phyloP scores from a whole-genome alignment of 371 early-diverging fungal genomes.

The Mucor saturninus region DNA sequence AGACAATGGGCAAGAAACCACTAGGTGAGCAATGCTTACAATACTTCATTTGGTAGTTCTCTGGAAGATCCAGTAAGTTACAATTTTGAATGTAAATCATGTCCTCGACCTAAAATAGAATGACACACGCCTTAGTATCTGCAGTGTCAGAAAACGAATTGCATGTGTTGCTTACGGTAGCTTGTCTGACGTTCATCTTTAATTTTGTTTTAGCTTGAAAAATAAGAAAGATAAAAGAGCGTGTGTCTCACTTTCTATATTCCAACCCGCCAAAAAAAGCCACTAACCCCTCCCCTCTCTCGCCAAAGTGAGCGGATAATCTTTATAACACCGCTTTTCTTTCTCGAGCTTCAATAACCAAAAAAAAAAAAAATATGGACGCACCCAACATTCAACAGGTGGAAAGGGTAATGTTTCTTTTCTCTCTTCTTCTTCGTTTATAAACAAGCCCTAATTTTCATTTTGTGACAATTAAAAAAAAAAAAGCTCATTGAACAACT shows the following conservation, averaged over 20 bases:
- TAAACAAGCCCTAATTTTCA: neutral
- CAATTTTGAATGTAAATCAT: constrained; percentile 91
- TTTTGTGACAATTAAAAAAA: neutral
- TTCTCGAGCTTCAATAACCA: neutral
- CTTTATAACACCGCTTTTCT: constrained; percentile 2
- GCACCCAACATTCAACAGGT: constrained; percentile 16
- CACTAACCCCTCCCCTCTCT: neutral
- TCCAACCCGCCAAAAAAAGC: neutral
- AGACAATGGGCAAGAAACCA: neutral
- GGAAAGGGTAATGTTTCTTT: constrained; percentile 18
- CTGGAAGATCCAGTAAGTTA: constrained; percentile 95
- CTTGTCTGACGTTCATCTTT: constrained; percentile 70
- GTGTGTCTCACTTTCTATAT: neutral
- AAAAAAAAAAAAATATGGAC: constrained; percentile 7
- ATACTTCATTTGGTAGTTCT: constrained; percentile 99
- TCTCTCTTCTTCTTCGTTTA: too few relatives aligned
- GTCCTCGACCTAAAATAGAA: constrained; percentile 66
- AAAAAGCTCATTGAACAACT: constrained; percentile 46
- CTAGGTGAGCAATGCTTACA: constrained; percentile 53
- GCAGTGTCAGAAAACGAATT: too few relatives aligned
- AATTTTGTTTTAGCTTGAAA: constrained; percentile 6
- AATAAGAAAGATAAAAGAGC: constrained; percentile 4
- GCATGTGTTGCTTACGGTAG: constrained; percentile 52
- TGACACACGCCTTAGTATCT: too few relatives aligned
- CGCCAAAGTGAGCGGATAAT: too few relatives aligned